Conservation (phyloP, 345 rosid genomes). For the Psidium guajava region DNA sequence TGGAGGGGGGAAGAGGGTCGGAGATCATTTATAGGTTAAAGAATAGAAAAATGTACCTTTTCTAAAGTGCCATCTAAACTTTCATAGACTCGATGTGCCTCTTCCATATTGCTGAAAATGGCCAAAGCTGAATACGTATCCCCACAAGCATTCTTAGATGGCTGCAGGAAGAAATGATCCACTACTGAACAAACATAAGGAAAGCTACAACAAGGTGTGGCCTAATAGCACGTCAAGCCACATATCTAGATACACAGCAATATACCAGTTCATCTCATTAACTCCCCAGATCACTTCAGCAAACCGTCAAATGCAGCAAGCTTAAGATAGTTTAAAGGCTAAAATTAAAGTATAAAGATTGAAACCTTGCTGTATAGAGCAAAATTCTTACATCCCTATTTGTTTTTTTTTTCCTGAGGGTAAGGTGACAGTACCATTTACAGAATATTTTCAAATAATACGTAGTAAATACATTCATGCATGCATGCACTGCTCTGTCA, state of each 20-base stretch:
- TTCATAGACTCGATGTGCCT: slow-evolving; percentile 61
- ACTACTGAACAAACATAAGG: neutral
- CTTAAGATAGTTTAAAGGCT: neutral
- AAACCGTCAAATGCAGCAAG: neutral
- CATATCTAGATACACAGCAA: neutral
- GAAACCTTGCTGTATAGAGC: neutral
- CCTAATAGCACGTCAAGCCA: neutral
- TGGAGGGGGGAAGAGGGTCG: too few species aligned
- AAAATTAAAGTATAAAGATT: neutral
- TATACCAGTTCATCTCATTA: neutral
- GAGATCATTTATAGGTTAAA: neutral
- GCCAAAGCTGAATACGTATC: slow-evolving; percentile 36
- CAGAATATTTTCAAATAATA: neutral
- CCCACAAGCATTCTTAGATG: slow-evolving; percentile 30
- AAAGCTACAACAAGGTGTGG: neutral
- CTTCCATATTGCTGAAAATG: slow-evolving; percentile 35
- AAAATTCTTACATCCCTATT: neutral
- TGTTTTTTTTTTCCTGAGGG: neutral
- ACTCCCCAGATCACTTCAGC: neutral
- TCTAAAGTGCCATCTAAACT: slow-evolving; percentile 27
- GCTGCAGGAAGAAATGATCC: slow-evolving; percentile 27
- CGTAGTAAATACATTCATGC: neutral
- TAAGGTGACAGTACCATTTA: neutral
- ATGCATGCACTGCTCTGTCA: neutral
- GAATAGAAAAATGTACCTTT: slow-evolving; percentile 26